Evolutionary conservation across 176 grass and related monocot species (phyloP).

Genomic region (Chloris gayana): DNA sequence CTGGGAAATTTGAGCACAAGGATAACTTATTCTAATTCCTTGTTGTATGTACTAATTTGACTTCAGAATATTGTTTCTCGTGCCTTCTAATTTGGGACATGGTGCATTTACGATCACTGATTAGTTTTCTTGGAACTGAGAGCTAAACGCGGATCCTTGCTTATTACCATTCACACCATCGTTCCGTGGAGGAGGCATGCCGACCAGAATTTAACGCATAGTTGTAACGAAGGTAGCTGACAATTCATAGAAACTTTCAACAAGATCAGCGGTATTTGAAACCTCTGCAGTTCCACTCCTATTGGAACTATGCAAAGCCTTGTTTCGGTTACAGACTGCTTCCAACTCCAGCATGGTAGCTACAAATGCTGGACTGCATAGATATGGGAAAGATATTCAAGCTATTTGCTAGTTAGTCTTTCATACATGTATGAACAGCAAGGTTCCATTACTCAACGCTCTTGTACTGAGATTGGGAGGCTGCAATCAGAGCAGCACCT

Average conservation of each 20-base stretch:
- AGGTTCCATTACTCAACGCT: background rate
- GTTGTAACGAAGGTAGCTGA: background rate
- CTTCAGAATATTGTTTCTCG: background rate
- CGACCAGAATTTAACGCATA: background rate
- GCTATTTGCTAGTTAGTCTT: conserved; percentile 14
- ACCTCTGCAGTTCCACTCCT: conserved; percentile 21
- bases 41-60: background rate
- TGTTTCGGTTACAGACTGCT: background rate
- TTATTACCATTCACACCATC: background rate
- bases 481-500: conserved; percentile 84
- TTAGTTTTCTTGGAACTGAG: background rate
- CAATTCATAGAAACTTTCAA: background rate
- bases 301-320: conserved; percentile 29
- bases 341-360: conserved; percentile 16
- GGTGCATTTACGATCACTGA: background rate
- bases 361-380: background rate
- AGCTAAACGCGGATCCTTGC: background rate
- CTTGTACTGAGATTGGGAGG: conserved; percentile 66
- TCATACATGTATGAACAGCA: background rate
- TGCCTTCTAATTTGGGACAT: background rate
- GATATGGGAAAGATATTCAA: background rate
- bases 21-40: background rate
- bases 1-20: background rate
- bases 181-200: background rate
- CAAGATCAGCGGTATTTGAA: background rate